Evolutionary conservation across 495 filamentous ascomycete genomes (phyloP).

Genomic region (Podospora comata): DNA sequence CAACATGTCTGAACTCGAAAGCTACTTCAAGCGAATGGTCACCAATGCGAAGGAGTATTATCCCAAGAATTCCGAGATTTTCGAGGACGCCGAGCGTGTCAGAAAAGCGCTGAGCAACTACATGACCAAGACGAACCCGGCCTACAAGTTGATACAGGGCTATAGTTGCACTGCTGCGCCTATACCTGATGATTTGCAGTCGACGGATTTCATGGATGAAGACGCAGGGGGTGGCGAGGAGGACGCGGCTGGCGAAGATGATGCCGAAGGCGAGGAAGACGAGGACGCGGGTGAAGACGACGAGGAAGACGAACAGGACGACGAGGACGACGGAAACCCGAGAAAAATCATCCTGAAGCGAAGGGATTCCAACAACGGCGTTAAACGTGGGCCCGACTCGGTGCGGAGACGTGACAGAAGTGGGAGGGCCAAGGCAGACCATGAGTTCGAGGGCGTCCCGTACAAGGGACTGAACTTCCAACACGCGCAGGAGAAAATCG

Average conservation of each 20-base stretch:
- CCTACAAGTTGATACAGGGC: conserved; percentile 54
- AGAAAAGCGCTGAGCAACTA: conserved; percentile 70
- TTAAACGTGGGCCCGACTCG: conserved; percentile 14
- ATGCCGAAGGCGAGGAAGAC: conserved; percentile 29
- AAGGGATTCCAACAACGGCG: conserved; percentile 30
- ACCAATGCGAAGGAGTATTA: conserved; percentile 73
- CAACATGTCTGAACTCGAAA: conserved; percentile 61
- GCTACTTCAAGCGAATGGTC: conserved; percentile 74
- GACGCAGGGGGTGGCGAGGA: conserved; percentile 27
- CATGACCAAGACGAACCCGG: conserved; percentile 73
- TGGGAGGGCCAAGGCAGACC: conserved; percentile 41
- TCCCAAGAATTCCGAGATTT: conserved; percentile 59
- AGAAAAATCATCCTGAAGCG: conserved; percentile 34
- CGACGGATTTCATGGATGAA: conserved; percentile 21
- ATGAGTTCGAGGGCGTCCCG: conserved; percentile 50
- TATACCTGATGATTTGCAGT: conserved; percentile 42
- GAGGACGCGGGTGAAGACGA: conserved; percentile 30
- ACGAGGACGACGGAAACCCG: conserved; percentile 30
- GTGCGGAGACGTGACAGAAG: conserved; percentile 19
- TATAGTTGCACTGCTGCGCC: conserved; percentile 65
- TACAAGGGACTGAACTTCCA: conserved; percentile 69
- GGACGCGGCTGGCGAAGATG: conserved; percentile 18
- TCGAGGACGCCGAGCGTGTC: conserved; percentile 71
- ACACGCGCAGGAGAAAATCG: conserved; percentile 76
- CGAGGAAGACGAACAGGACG: conserved; percentile 35